Conservation (phyloP, 2,329 filamentous ascomycete species). For the Atkinsonella hypoxylon region DNA sequence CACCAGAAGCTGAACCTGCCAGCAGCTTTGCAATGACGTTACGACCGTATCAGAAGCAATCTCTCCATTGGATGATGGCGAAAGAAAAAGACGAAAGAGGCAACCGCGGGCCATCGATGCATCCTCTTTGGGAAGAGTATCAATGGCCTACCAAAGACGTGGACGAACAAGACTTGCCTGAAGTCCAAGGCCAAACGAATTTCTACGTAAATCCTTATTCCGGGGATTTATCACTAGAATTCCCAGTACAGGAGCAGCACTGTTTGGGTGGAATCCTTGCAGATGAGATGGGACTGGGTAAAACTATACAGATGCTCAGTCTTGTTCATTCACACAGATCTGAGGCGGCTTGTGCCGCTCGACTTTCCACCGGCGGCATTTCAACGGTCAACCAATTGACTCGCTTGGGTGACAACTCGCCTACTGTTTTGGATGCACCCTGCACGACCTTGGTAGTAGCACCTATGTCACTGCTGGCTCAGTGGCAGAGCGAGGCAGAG, state of each 20-base stretch:
- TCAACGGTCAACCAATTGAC: slow-evolving; percentile 48
- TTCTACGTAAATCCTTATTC: slow-evolving; percentile 98
- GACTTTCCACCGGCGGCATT: slow-evolving; percentile 16
- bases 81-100: slow-evolving; percentile 76
- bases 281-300: slow-evolving; percentile 95
- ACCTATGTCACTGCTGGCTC: slow-evolving; percentile 89
- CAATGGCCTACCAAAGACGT: slow-evolving; percentile 78
- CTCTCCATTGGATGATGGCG: slow-evolving; percentile 88
- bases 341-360: slow-evolving; percentile 31
- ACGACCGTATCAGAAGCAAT: slow-evolving; percentile 90
- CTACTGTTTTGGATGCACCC: slow-evolving; percentile 55
- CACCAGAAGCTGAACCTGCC: slow-evolving; percentile 73
- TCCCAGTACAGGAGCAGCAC: slow-evolving; percentile 87
- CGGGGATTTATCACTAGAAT: slow-evolving; percentile 81
- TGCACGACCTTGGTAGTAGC: slow-evolving; percentile 92
- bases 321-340: slow-evolving; percentile 75
- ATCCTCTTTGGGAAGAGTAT: slow-evolving; percentile 96
- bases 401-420: slow-evolving; percentile 44
- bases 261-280: slow-evolving; percentile 88
- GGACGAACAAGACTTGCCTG: slow-evolving; percentile 64
- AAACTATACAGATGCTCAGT: slow-evolving; percentile 97
- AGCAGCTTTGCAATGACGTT: slow-evolving; percentile 72
- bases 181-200: slow-evolving; percentile 50
- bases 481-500: slow-evolving; percentile 92
- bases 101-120: slow-evolving; percentile 71